Evolutionary conservation across 345 rosid species (phyloP).

Genomic region (Pugionium dolabratum): DNA sequence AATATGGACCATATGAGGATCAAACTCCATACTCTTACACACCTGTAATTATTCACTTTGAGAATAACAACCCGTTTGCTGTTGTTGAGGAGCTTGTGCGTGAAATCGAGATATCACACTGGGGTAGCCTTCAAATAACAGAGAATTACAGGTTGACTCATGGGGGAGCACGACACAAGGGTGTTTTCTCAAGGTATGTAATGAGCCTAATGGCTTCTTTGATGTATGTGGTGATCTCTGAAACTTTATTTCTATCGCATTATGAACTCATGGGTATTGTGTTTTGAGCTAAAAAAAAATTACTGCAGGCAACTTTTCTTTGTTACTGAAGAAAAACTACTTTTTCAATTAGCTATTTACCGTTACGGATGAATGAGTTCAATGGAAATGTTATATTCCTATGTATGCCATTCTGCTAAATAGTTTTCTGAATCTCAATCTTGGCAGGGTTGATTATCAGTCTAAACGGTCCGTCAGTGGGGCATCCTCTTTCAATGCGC

Average conservation of each 20-base stretch:
- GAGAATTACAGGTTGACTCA: conserved; percentile 84
- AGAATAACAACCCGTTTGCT: conserved; percentile 94
- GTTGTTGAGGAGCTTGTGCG: conserved; percentile 97
- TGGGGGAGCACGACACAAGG: conserved; percentile 95
- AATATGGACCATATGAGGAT: conserved; percentile 91
- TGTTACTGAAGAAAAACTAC: neutral
- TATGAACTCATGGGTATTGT: too few relatives aligned
- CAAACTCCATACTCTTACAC: conserved; percentile 67
- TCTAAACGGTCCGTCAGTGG: conserved; percentile 65
- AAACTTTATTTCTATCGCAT: neutral
- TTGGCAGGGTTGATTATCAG: conserved; percentile 96
- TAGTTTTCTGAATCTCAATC: conserved; percentile 25
- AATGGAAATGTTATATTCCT: conserved; percentile 4
- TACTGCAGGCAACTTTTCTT: neutral
- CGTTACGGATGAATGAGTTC: too few relatives aligned
- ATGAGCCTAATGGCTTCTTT: conserved; percentile 4
- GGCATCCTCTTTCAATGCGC: conserved; percentile 74
- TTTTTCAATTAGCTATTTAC: neutral
- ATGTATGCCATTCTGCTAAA: conserved; percentile 7
- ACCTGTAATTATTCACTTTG: conserved; percentile 79
- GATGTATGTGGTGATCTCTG: neutral
- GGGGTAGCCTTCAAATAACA: conserved; percentile 94
- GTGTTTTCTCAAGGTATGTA: conserved; percentile 85
- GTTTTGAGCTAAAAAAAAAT: too few relatives aligned
- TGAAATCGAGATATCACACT: conserved; percentile 94